Evolutionary conservation across 2,329 filamentous ascomycete species (phyloP), one percentile per base, ranked within the genome.

Genomic region (Grosmannia clavigera): DNA sequence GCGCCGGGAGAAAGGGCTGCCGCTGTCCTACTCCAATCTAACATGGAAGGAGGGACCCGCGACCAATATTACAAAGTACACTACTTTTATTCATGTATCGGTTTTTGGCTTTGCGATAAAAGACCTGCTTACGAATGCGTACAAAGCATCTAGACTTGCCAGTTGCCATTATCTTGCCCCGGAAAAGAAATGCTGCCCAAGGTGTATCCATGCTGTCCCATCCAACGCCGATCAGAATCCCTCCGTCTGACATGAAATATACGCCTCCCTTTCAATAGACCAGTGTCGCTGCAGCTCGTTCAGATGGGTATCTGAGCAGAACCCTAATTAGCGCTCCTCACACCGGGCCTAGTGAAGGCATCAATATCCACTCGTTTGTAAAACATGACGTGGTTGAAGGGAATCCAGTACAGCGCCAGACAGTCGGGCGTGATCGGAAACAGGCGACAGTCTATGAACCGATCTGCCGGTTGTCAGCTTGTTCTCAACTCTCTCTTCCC

Each of bases 331-430:
- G 10, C 6, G 5, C 22, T 6, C 7, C 5, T 38, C 1, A 25
- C n/a, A 2, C 29, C 4, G 6, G 31, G 25, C 56, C 1, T 55
- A 40, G 29, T 52, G 38, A 38, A 65, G 50, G 25, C 83, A 78
- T 85, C 80, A 60, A 87, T 78, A 55, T 85, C 70, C 4, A 87
- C 80, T 60, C 84, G 75, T 65, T 82, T 73, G 60, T 81, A 85
- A 66, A 77, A 85, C 65, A 78, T 84, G 55, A 86, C 80, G 60
- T 84, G 80, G 0, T 77, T 76, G 64, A 82, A 81, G 0, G 71
- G 75, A 57, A 88, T 75, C 92, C 92, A 96, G 69, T 90, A 87
- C 69, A 92, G 89, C 2, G 90, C 92, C 59, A 96, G 70, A 50
- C 81, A 78, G 68, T 95, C 78, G n/a, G 84, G 81, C 2, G 87